Base-by-base conservation (phyloP, 441 rosid genomes). In the Bruguiera hainesii region DNA sequence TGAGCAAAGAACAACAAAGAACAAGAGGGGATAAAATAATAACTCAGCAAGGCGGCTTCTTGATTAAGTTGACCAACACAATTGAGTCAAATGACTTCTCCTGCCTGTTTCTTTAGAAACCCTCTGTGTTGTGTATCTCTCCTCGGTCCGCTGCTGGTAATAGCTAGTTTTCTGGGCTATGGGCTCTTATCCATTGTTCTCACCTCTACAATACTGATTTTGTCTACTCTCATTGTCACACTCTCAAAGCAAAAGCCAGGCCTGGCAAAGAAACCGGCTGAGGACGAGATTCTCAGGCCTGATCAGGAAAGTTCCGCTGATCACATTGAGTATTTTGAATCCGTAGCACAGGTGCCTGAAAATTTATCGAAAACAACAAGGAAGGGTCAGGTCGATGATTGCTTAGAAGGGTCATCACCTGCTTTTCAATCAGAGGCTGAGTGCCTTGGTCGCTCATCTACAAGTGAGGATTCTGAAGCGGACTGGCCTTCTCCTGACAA, bases 401-500 rank as follows among this genome's bases (percentile, higher is more conserved):
- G n/a, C 61, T 20, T 69, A 7, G 66, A 31, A 18, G 60, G 65
- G 61, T 75, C 77, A 56, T 37, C 75, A 1, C 69, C 71, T 0
- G 79, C 66, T 76, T 66, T 67, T 18, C 30, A 71, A 20, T 67
- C 81, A 42, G 83, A 71, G 74, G 81, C 79, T 18, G 86, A 84
- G 42, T 71, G 78, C 66, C 70, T 65, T 9, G 69, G 75, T 37
- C 79, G 71, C 19, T 68, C 72, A 5, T 76, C 80, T 25, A 77
- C 81, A 18, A 85, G 87, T 52, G 87, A 77, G 73, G 95, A 85
- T 42, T 79, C 82, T 2, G 85, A 83, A 35, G 80, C 65, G 48
- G 90, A 87, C 0, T 85, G 87, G 93, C 66, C 67, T 18, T 82
- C 73, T 29, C 67, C 56, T 35, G 85, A 80, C 30, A 70, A 66